Evolutionary conservation across 116 monocot genomes (phyloP).

Genomic region (Trichopus zeylanicus): DNA sequence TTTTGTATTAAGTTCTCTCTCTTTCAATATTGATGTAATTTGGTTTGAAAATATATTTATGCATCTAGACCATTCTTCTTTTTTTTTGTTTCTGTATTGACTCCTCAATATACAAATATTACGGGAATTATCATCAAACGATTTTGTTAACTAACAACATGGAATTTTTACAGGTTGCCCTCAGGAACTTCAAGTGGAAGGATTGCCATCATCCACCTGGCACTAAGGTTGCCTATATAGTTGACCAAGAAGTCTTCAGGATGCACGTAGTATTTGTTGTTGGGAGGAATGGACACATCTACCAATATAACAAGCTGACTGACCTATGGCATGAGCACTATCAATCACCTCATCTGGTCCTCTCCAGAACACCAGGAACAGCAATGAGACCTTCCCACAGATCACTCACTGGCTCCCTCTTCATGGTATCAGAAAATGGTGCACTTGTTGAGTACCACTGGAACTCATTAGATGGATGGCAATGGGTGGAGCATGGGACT

Average conservation of each 20-base stretch:
- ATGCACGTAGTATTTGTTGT: constrained; percentile 65
- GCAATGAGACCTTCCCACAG: constrained; percentile 42
- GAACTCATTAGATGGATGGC: constrained; percentile 64
- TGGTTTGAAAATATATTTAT: too few relatives aligned
- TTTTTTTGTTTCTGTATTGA: too few relatives aligned
- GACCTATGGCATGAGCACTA: constrained; percentile 83
- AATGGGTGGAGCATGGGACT: constrained; percentile 90
- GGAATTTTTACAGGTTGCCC: constrained; percentile 39
- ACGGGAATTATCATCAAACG: not conserved
- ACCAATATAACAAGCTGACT: constrained; percentile 82
- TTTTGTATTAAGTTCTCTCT: too few relatives aligned
- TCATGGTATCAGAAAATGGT: constrained; percentile 69
- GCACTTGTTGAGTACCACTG: constrained; percentile 78
- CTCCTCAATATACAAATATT: too few relatives aligned
- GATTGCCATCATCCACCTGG: constrained; percentile 65
- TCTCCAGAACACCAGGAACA: constrained; percentile 66
- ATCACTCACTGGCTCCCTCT: constrained; percentile 68
- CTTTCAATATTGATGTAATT: too few relatives aligned
- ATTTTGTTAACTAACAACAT: not conserved
- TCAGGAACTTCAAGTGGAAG: constrained; percentile 82
- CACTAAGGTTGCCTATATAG: constrained; percentile 63
- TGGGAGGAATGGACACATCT: constrained; percentile 61
- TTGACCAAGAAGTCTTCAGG: constrained; percentile 71
- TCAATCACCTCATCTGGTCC: constrained; percentile 74
- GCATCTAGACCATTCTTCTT: too few relatives aligned